Base-by-base conservation (phyloP, 768 basidiomycete genomes). In the Leccinum longicurvipes region DNA sequence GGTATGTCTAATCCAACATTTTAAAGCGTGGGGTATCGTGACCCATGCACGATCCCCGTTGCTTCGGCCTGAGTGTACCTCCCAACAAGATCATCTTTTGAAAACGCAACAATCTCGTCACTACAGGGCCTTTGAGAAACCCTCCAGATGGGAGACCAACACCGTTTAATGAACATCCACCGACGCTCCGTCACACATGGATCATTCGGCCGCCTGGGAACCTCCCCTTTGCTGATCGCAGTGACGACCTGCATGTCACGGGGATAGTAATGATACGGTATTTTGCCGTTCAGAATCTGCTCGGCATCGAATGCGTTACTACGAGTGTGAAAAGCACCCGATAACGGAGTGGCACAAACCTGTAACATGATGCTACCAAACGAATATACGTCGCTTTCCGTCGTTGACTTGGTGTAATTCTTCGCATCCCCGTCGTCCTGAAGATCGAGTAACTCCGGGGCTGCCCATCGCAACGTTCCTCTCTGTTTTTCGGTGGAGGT, bases 381-480 rank as follows among this genome's bases (percentile, higher is more conserved):
- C 12, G 60, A 62, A 28, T 58, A 62, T 11, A 62, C 51, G 31
- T 60, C 58, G 11, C 58, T 54, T 42, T 50, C 27, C 10, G 5
- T 31, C 12, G 29, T 48, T 31, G 54, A 54, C 11, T 29, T 15
- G 10, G 47, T 17, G 24, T 52, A 36, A 46, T 47, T 8, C 2
- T 31, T 34, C 4, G 23, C 14, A 12, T 61, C 45, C 8, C 67
- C 64, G 6, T 63, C 21, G 3, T 58, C 59, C 8, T 51, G 23
- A 29, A 63, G 28, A 19, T 57, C 67, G 56, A 76, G 77, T 4
- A 79, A 57, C 23, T 72, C 62, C 0, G 76, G 66, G 50, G 79
- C 78, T 12, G 77, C 73, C 77, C 77, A 79, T 0, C 78, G 73
- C 25, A 77, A 19, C 6, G 47, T 28, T 6, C 8, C 28, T 11